phyloP scores from a whole-genome alignment of 495 filamentous ascomycete genomes.

The Friedmanniomyces endolithicus region DNA sequence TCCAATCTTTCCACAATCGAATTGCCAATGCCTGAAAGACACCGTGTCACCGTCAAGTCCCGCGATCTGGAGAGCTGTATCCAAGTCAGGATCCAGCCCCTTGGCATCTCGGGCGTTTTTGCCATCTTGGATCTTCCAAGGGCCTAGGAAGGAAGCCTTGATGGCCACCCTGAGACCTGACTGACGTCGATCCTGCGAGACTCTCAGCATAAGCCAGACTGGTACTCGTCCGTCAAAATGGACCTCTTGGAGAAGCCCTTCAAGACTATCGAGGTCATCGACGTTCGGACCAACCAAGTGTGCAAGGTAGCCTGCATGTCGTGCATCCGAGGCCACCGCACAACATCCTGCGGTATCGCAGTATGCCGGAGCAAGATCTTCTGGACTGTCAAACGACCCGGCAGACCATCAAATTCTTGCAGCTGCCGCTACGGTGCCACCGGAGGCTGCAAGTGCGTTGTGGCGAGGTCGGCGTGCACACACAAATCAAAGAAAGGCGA shows the following conservation, averaged over 20 bases:
- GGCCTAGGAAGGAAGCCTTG: neutral
- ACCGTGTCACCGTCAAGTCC: neutral
- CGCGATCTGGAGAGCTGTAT: no score
- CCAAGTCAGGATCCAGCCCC: neutral
- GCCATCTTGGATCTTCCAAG: neutral
- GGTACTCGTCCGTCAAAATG: neutral
- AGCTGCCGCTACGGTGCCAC: constrained; percentile 15
- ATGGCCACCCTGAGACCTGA: neutral
- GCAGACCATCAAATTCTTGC: constrained; percentile 18
- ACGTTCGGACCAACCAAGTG: constrained; percentile 13
- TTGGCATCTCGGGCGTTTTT: neutral
- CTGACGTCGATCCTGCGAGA: neutral
- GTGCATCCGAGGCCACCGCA: constrained; percentile 19
- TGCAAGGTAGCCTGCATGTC: constrained; percentile 22
- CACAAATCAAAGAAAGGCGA: constrained; percentile 20
- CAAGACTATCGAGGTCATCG: constrained; percentile 21
- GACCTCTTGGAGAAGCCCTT: constrained; percentile 17
- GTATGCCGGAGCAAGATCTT: constrained; percentile 18
- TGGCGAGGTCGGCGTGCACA: constrained; percentile 14
- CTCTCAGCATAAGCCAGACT: neutral
- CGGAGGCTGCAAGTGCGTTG: constrained; percentile 17
- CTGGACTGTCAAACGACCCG: constrained; percentile 21
- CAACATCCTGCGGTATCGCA: constrained; percentile 17
- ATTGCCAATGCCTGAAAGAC: neutral
- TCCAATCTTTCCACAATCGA: neutral